A percentile compares a stretch with the other conserved stretches of the same genome.
Evolutionary conservation across 2,329 filamentous ascomycete genomes (phyloP).

Genomic region (Apiospora koreana): DNA sequence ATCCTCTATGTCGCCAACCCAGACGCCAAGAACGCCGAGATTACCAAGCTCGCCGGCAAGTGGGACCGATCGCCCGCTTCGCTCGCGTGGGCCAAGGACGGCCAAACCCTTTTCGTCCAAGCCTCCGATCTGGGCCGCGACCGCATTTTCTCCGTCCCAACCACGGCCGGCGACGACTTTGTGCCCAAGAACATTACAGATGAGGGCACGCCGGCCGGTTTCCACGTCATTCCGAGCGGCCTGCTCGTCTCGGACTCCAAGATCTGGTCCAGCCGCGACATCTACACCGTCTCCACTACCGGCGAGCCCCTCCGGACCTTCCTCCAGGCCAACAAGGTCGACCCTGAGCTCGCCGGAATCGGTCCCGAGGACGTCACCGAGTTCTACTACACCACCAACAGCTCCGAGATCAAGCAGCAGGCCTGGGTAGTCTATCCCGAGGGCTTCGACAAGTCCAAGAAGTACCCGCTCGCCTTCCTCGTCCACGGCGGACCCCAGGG

Average conservation of each 20-base stretch:
- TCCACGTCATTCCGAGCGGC: slow-evolving; percentile 29
- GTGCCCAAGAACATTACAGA: slow-evolving; percentile 35
- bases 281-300: slow-evolving; percentile 29
- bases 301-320: slow-evolving; percentile 31
- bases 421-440: slow-evolving; percentile 35
- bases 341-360: slow-evolving; percentile 34
- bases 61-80: slow-evolving; percentile 34
- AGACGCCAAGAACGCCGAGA: slow-evolving; percentile 49
- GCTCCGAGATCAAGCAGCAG: slow-evolving; percentile 32
- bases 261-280: slow-evolving; percentile 37
- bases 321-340: slow-evolving; percentile 37
- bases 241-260: slow-evolving; percentile 35
- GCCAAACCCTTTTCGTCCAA: slow-evolving; percentile 29
- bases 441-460: slow-evolving; percentile 38
- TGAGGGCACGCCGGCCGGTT: slow-evolving; percentile 30
- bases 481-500: slow-evolving; percentile 56
- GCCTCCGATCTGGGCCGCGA: slow-evolving; percentile 32
- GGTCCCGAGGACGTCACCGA: slow-evolving; percentile 33
- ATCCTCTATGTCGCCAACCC: slow-evolving; percentile 39
- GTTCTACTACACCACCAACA: slow-evolving; percentile 37
- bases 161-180: slow-evolving; percentile 29
- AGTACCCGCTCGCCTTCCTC: slow-evolving; percentile 55
- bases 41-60: slow-evolving; percentile 31
- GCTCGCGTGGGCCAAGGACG: slow-evolving; percentile 29
- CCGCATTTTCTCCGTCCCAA: slow-evolving; percentile 34